Evolutionary conservation across 495 filamentous ascomycete species (phyloP).

Genomic region (Umbilicaria muhlenbergii): DNA sequence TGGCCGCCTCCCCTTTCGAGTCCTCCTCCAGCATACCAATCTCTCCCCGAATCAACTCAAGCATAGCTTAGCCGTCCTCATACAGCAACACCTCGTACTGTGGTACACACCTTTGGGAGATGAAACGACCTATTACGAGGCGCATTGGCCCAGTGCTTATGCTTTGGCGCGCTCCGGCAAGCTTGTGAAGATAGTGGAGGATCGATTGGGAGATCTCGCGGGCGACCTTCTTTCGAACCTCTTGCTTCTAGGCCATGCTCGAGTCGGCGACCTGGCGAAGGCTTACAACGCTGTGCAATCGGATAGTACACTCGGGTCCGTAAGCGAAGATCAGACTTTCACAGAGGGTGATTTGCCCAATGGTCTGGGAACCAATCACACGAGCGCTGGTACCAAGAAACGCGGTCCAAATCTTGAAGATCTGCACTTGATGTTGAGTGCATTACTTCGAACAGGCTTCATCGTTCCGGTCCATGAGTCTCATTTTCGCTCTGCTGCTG

Average conservation of each 20-base stretch:
- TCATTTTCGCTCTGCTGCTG: constrained; percentile 34
- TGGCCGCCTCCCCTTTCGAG: constrained; percentile 58
- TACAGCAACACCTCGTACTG: constrained; percentile 76
- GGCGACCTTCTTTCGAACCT: constrained; percentile 58
- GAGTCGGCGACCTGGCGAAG: constrained; percentile 49
- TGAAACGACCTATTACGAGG: constrained; percentile 60
- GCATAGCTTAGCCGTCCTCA: constrained; percentile 64
- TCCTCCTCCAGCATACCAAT: constrained; percentile 48
- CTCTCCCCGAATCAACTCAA: constrained; percentile 54
- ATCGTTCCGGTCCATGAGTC: constrained; percentile 30
- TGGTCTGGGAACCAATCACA: too few relatives aligned
- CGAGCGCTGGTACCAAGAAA: too few relatives aligned
- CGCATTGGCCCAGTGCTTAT: constrained; percentile 59
- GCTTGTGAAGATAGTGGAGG: constrained; percentile 59
- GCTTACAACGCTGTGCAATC: constrained; percentile 14
- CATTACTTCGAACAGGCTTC: constrained; percentile 21
- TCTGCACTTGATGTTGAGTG: constrained; percentile 4
- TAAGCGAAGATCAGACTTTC: too few relatives aligned
- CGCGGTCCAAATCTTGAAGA: not conserved
- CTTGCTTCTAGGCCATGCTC: constrained; percentile 60
- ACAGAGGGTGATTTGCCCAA: too few relatives aligned
- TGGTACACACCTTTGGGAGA: constrained; percentile 50
- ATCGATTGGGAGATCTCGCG: constrained; percentile 51
- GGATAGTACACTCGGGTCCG: too few relatives aligned
- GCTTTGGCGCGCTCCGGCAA: constrained; percentile 65